These are phyloP conservation scores for Madurella fahalii DNA, from an alignment of 2,329 filamentous ascomycete species.

Conservation along the genomic window DNA sequence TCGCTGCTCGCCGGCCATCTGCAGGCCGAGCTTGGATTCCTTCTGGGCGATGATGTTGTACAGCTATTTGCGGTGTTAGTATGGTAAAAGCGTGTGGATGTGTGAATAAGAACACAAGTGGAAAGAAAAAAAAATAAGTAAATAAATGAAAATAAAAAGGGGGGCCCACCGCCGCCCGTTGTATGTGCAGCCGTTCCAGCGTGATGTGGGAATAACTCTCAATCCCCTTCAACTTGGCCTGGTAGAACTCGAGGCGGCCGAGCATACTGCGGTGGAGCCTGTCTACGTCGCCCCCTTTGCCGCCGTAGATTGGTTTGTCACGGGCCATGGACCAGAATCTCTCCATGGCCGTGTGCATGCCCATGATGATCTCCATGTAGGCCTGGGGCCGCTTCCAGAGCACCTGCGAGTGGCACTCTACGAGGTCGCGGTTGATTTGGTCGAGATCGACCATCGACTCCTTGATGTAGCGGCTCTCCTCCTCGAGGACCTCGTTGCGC, in stretches of 20 bases:
- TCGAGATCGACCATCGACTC: conserved; percentile 54
- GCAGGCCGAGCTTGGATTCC: conserved; percentile 59
- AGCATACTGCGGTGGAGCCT: conserved; percentile 51
- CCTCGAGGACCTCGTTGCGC: conserved; percentile 55
- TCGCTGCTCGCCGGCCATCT: conserved; percentile 58
- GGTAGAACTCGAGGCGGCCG: conserved; percentile 56
- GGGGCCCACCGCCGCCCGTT: conserved; percentile 53
- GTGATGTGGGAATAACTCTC: conserved; percentile 62
- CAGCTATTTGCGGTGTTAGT: conserved; percentile 37
- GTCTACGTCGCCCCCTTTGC: conserved; percentile 34
- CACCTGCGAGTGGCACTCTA: conserved; percentile 60
- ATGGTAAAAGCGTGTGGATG: not conserved
- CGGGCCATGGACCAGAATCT: conserved; percentile 35
- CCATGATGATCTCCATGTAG: conserved; percentile 50
- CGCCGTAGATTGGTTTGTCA: conserved; percentile 21
- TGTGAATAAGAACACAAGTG: too few species aligned
- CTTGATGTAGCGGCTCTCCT: conserved; percentile 47
- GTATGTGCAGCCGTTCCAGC: conserved; percentile 56
- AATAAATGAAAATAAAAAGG: too few species aligned
- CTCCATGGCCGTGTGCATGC: conserved; percentile 47
- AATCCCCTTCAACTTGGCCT: conserved; percentile 56
- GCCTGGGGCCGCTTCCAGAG: conserved; percentile 61
- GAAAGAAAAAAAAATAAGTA: too few species aligned
- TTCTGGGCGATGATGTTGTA: conserved; percentile 65
- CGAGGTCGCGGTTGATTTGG: conserved; percentile 56